Evolutionary conservation across 306 rosid genomes (phyloP).

Genomic region (Fragaria nilgerrensis): DNA sequence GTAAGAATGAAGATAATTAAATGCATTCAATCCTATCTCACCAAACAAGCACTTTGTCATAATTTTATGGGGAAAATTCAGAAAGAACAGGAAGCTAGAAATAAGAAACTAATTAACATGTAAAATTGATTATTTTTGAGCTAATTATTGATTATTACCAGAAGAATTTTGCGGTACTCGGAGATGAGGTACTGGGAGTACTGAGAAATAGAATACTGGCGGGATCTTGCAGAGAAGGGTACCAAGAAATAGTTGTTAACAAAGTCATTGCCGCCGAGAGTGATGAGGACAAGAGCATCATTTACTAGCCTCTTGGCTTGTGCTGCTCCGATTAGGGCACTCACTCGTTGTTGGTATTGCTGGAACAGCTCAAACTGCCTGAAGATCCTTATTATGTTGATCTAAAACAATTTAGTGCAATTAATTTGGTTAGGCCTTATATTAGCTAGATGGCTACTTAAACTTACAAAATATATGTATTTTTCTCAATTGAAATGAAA

Average conservation of each 20-base stretch:
- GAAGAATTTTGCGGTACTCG: conserved; percentile 45
- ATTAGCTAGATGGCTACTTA: too few species aligned
- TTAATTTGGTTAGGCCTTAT: too few species aligned
- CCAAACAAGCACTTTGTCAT: not conserved
- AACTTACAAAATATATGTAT: not conserved
- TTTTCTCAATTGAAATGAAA: too few species aligned
- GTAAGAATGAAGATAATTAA: too few species aligned
- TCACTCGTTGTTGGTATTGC: conserved; percentile 41
- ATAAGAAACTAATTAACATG: too few species aligned
- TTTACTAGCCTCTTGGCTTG: conserved; percentile 35
- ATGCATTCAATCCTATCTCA: not conserved
- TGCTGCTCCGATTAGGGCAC: conserved; percentile 38
- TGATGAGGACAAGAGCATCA: conserved; percentile 41
- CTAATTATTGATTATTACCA: conserved; percentile 22
- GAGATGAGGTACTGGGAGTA: conserved; percentile 43
- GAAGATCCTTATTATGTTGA: conserved; percentile 45
- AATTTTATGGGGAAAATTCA: not conserved
- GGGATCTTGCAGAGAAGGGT: conserved; percentile 45
- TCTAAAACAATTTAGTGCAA: not conserved
- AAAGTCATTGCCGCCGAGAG: conserved; percentile 66
- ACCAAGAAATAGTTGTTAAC: conserved; percentile 60
- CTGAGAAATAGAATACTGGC: conserved; percentile 51
- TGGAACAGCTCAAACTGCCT: conserved; percentile 39
- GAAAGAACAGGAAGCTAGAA: too few species aligned
- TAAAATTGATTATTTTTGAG: too few species aligned